Percentiles rank a stretch among this genome's conserved stretches.
phyloP scores from a whole-genome alignment of 352 stramenopile genomes.

The Phytophthora capsici region DNA sequence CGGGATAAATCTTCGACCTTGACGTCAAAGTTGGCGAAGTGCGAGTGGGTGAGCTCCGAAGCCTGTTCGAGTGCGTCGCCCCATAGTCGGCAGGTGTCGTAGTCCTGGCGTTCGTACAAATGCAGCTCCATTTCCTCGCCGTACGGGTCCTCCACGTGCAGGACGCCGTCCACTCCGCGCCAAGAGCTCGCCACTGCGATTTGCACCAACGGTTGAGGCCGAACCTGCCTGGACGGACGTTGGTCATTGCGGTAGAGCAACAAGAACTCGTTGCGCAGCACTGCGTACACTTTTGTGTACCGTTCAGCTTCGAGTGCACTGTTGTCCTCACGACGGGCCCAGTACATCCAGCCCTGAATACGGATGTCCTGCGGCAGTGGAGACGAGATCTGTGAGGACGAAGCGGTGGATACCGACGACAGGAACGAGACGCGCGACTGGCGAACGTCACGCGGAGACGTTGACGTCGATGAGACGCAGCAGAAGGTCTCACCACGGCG shows the following conservation, averaged over 20 bases:
- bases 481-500: conserved; percentile 32
- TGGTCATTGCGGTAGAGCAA: conserved; percentile 67
- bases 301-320: conserved; percentile 37
- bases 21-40: conserved; percentile 71
- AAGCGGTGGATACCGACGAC: conserved; percentile 30
- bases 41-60: conserved; percentile 56
- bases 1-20: conserved; percentile 69
- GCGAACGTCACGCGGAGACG: conserved; percentile 18
- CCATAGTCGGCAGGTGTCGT: conserved; percentile 38
- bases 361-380: conserved; percentile 42
- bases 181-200: conserved; percentile 64
- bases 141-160: conserved; percentile 66
- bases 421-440: conserved; percentile 35
- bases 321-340: conserved; percentile 45
- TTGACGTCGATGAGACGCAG: conserved; percentile 7
- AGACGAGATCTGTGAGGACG: conserved; percentile 31
- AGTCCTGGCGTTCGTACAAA: conserved; percentile 67
- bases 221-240: conserved; percentile 41
- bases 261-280: conserved; percentile 73
- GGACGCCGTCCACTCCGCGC: conserved; percentile 47
- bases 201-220: conserved; percentile 59
- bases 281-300: conserved; percentile 78
- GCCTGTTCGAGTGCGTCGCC: conserved; percentile 62
- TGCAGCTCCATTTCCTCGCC: conserved; percentile 79
- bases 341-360: conserved; percentile 82